phyloP scores from a whole-genome alignment of 1,139 yeast species.

The Chernovozyma aurita region DNA sequence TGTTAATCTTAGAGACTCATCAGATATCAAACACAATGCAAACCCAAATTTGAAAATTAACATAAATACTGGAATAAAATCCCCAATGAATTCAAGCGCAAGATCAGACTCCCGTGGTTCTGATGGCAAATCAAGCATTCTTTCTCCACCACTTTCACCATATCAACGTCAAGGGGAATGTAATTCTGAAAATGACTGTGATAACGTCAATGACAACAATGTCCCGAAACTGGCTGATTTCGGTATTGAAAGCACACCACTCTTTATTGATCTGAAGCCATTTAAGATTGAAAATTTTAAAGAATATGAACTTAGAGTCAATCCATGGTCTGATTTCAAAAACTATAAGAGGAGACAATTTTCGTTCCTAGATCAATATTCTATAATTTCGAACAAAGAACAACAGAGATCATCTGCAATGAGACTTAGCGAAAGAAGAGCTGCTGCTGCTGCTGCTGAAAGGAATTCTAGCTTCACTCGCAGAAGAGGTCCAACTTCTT shows the following conservation, averaged over 20 bases:
- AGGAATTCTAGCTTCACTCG: constrained; percentile 13
- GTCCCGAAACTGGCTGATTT: background rate
- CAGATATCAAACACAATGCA: too few relatives aligned
- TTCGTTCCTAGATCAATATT: constrained; percentile 48
- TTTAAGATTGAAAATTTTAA: constrained; percentile 48
- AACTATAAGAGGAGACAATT: constrained; percentile 46
- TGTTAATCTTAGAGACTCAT: background rate
- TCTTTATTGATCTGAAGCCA: constrained; percentile 15
- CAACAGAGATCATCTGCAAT: constrained; percentile 18
- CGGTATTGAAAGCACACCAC: background rate
- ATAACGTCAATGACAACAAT: background rate
- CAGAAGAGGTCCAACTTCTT: constrained; percentile 7
- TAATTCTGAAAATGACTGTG: background rate
- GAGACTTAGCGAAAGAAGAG: constrained; percentile 29
- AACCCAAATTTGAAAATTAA: background rate
- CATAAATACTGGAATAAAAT: background rate
- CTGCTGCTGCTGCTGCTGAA: constrained; percentile 15
- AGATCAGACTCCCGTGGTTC: background rate
- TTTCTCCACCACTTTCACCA: constrained; percentile 69
- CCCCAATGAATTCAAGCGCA: background rate
- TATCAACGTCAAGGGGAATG: constrained; percentile 28
- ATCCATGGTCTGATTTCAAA: constrained; percentile 47
- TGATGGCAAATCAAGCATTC: constrained; percentile 22
- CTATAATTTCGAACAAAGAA: constrained; percentile 21
- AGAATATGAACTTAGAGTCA: constrained; percentile 44